phyloP scores from a whole-genome alignment of 1,284 basidiomycete species.

The Cronartium ribicola region DNA sequence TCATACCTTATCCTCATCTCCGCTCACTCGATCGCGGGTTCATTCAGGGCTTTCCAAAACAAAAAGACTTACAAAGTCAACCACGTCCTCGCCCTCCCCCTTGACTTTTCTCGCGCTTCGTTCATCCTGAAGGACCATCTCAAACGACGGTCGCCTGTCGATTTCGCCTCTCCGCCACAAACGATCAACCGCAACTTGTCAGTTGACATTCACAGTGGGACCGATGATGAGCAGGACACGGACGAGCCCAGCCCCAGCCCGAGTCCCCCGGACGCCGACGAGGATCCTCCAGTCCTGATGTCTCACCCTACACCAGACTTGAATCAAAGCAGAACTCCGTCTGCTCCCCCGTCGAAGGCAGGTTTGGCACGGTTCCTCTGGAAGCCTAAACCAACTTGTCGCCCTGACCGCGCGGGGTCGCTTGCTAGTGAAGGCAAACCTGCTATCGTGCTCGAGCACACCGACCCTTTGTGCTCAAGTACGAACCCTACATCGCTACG shows the following conservation, averaged over 20 bases:
- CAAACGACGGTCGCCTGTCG: background rate
- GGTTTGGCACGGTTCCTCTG: slow-evolving; percentile 20
- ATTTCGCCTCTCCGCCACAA: background rate
- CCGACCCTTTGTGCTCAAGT: background rate
- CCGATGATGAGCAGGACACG: background rate
- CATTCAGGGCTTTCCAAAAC: slow-evolving; percentile 3
- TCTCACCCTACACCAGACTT: background rate
- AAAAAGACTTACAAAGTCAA: slow-evolving; percentile 17
- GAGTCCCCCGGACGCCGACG: slow-evolving; percentile 28
- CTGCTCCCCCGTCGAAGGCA: background rate
- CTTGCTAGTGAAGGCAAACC: background rate
- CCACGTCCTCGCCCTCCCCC: slow-evolving; percentile 14
- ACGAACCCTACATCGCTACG: background rate
- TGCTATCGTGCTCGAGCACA: background rate
- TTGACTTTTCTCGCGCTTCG: slow-evolving; percentile 3
- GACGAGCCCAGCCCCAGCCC: background rate
- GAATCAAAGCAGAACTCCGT: background rate
- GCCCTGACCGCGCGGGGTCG: background rate
- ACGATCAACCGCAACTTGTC: background rate
- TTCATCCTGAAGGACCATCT: slow-evolving; percentile 12
- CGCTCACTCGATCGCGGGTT: slow-evolving; percentile 14
- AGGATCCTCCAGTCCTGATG: background rate
- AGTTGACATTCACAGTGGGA: slow-evolving; percentile 9
- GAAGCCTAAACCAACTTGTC: slow-evolving; percentile 12
- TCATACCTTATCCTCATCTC: slow-evolving; percentile 30